Base-by-base conservation (phyloP, 306 rosid species). In the Quercus robur region DNA sequence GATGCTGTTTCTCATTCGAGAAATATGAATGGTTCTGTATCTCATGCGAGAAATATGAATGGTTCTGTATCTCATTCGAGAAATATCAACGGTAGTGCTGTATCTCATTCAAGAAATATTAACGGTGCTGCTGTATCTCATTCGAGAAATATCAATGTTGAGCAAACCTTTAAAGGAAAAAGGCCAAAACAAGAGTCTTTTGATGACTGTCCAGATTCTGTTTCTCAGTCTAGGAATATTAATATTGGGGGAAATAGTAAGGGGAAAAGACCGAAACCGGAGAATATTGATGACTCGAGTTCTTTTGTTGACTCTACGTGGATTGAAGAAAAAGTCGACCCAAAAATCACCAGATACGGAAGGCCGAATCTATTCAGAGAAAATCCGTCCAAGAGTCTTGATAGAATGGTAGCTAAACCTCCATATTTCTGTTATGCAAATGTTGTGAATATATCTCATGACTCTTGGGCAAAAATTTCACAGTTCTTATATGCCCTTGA, bases 371-470 rank as follows among this genome's bases (percentile, higher is more conserved):
- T 74, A 57, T 23, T 82, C 83, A 84, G 52, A 58, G 78, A 76
- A 72, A 92, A 80, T 75, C 90, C 86, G 11, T 64, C 82, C 9
- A 86, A 88, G 80, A 59, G 74, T 75, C 84, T 87, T 41, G 85
- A 71, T n/a, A 77, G 25, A 56, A 71, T 85, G 83, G 88, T 81
- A 13, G 86, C 86, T 23, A 90, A 87, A 69, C 87, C 88, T 70
- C 99, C 99, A 46, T 95, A 85, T 85, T 95, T 95, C 88, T 88
- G 93, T 35, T 95, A 86, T 57, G 99, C 94, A 78, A 91, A 87
- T 79, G 84, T 83, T 30, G 77, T 83, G 49, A 88, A 80, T 79
- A 78, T 87, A 54, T 23, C 91, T 59, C 82, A 81, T 4, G 98
- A 91, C 30, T 85, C 91, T 7, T 95, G 98, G 98, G 72, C 17